A percentile compares a stretch with the other conserved stretches of the same genome.
These are phyloP conservation scores for Ulvella scutata DNA, from an alignment of 139 green algal genomes.

Conservation along the genomic window DNA sequence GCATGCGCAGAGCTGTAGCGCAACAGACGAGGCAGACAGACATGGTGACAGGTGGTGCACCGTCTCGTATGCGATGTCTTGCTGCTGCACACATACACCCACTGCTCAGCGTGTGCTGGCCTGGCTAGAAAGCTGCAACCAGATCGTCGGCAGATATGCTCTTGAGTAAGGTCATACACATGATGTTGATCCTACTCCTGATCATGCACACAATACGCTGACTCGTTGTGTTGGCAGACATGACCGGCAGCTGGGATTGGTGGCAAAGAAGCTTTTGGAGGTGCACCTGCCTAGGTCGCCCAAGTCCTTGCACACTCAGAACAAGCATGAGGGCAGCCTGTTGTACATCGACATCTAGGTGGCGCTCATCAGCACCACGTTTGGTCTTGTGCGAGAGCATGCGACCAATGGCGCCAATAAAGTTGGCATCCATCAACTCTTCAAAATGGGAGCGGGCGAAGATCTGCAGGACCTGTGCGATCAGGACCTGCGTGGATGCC, in stretches of 20 bases:
- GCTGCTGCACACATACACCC: background rate
- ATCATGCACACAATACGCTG: too few species aligned
- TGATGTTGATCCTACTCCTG: too few species aligned
- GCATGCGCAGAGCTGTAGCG: background rate
- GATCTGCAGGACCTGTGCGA: background rate
- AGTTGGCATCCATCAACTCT: background rate
- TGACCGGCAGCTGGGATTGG: too few species aligned
- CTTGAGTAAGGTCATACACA: too few species aligned
- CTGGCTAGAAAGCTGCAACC: too few species aligned
- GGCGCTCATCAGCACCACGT: background rate
- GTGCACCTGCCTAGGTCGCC: background rate
- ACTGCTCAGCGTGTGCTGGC: too few species aligned
- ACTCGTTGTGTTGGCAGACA: too few species aligned
- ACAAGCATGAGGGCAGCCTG: background rate
- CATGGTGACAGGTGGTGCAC: background rate
- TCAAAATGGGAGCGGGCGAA: background rate
- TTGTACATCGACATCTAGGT: background rate
- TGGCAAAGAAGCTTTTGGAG: too few species aligned
- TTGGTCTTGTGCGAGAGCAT: background rate
- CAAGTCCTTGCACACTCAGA: background rate
- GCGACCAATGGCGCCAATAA: background rate
- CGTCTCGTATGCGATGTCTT: background rate
- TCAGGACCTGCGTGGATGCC: background rate
- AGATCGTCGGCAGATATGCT: too few species aligned
- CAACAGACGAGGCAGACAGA: background rate